Evolutionary conservation across 129 eudicot species (phyloP).

Genomic region (Flaveria trinervia): DNA sequence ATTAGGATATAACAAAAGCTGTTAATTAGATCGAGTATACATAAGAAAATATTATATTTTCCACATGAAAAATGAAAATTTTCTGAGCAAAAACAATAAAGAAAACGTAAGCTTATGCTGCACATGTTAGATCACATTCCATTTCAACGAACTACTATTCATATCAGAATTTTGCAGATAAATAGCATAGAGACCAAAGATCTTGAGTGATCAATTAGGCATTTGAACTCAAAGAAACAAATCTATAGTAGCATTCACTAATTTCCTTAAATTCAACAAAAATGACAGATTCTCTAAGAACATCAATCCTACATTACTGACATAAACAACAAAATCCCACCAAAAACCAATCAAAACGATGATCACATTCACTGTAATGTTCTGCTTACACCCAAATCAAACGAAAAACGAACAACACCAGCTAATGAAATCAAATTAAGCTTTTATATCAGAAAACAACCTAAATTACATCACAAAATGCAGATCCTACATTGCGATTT

Average conservation of each 20-base stretch:
- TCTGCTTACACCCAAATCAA: not conserved
- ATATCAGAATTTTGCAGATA: not conserved
- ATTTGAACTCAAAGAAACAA: not conserved
- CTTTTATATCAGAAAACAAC: not conserved
- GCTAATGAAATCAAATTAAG: not conserved
- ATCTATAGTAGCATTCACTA: not conserved
- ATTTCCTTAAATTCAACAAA: not conserved
- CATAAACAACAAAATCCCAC: not conserved
- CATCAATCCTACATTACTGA: not conserved
- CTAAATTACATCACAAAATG: not conserved
- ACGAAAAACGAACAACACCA: too few species aligned
- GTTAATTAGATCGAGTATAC: not conserved
- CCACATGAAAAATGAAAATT: not conserved
- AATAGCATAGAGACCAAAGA: not conserved
- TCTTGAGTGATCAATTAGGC: not conserved
- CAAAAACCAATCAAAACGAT: not conserved
- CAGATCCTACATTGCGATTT: conserved; percentile 29
- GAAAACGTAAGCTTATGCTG: conserved; percentile 10
- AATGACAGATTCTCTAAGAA: not conserved
- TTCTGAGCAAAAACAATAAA: not conserved
- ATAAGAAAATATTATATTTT: not conserved
- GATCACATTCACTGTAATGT: not conserved
- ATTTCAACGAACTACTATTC: not conserved
- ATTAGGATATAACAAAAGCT: too few species aligned
- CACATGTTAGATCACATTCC: conserved; percentile 5